Percentiles rank a stretch among this genome's conserved stretches.
These are phyloP conservation scores for Cladosporium sp. DNA, from an alignment of 2,329 filamentous ascomycete genomes.

Conservation along the genomic window DNA sequence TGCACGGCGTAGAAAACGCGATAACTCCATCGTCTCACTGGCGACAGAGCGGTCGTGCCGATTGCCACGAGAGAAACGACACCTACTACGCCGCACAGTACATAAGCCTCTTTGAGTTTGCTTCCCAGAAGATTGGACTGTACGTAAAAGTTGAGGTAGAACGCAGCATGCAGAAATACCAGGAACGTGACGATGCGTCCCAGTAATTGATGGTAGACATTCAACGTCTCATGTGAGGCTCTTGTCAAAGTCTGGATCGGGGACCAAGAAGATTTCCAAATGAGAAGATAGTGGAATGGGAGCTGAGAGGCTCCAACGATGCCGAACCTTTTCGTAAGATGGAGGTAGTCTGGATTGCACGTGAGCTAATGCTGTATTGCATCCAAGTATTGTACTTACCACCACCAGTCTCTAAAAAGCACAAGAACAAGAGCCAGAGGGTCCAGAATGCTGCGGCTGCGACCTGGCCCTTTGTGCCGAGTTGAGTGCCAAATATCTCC, in stretches of 20 bases:
- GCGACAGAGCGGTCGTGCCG: slow-evolving; percentile 46
- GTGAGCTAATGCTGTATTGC: neutral
- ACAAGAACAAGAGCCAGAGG: slow-evolving; percentile 49
- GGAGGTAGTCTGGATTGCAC: slow-evolving; percentile 52
- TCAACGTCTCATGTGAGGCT: slow-evolving; percentile 52
- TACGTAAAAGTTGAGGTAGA: slow-evolving; percentile 57
- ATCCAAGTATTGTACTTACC: slow-evolving; percentile 34
- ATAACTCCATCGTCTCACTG: slow-evolving; percentile 44
- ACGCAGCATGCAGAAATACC: slow-evolving; percentile 46
- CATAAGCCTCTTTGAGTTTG: slow-evolving; percentile 52
- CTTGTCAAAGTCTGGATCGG: slow-evolving; percentile 50
- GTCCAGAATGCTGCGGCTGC: slow-evolving; percentile 46
- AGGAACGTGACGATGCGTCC: slow-evolving; percentile 51
- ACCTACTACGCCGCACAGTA: slow-evolving; percentile 51
- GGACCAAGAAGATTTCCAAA: slow-evolving; percentile 47
- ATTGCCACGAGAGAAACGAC: slow-evolving; percentile 42
- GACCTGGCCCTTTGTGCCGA: slow-evolving; percentile 49
- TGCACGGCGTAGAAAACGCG: slow-evolving; percentile 54
- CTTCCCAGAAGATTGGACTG: slow-evolving; percentile 46
- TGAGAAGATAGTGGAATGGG: slow-evolving; percentile 55
- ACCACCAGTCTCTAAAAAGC: slow-evolving; percentile 47
- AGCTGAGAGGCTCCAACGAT: slow-evolving; percentile 56
- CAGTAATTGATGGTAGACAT: slow-evolving; percentile 53
- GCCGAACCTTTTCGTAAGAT: slow-evolving; percentile 58
- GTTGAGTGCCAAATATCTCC: slow-evolving; percentile 29